Percentiles rank a stretch among this genome's conserved stretches.
phyloP scores from a whole-genome alignment of 2,329 filamentous ascomycete genomes.

The Huntiella abstrusa region DNA sequence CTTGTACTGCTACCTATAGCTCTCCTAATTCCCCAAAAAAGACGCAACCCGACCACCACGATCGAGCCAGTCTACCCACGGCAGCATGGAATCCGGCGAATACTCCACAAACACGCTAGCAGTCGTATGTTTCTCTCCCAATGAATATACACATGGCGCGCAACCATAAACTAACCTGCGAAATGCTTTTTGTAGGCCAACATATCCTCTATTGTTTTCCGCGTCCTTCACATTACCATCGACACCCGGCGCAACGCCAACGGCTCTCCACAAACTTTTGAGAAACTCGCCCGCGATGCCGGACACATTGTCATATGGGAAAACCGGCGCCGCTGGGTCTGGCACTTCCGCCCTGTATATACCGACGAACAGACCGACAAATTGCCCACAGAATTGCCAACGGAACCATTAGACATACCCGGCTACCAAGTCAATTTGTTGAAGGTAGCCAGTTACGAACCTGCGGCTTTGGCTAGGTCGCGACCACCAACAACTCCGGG shows the following conservation, averaged over 20 bases:
- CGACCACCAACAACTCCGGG: slow-evolving; percentile 1
- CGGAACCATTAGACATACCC: no score
- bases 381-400: background rate
- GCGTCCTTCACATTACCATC: slow-evolving; percentile 31
- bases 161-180: background rate
- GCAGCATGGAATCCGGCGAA: slow-evolving; percentile 44
- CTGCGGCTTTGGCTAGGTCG: slow-evolving; percentile 4
- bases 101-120: slow-evolving; percentile 43
- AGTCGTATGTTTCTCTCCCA: slow-evolving; percentile 26
- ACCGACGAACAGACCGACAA: slow-evolving; percentile 20
- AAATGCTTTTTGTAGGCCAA: slow-evolving; percentile 27
- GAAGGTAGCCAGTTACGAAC: slow-evolving; percentile 6
- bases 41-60: no score
- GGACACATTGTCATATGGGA: slow-evolving; percentile 37
- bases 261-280: slow-evolving; percentile 29
- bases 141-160: background rate
- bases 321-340: slow-evolving; percentile 28
- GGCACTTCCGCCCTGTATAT: slow-evolving; percentile 31
- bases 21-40: no score
- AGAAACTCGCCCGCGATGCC: slow-evolving; percentile 29
- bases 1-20: no score
- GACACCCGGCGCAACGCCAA: slow-evolving; percentile 26
- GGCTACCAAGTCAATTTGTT: no score
- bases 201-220: slow-evolving; percentile 34
- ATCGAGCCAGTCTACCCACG: background rate